These are phyloP conservation scores for Gentiana straminea DNA, from an alignment of 257 asterid genomes.

Conservation along the genomic window DNA sequence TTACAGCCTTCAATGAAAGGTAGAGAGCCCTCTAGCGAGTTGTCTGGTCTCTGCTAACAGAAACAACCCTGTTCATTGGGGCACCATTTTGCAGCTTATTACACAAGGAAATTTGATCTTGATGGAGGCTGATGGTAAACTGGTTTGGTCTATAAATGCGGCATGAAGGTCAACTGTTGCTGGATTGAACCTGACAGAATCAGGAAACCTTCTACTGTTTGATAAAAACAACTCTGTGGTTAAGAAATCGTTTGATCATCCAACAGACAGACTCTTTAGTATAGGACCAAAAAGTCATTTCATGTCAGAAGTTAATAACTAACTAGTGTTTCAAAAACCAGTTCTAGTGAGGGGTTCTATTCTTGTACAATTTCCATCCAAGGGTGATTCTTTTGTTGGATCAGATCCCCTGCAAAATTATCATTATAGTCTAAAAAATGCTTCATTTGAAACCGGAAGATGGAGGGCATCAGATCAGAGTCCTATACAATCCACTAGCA, in stretches of 20 bases:
- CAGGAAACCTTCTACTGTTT: slow-evolving; percentile 25
- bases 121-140: slow-evolving; percentile 21
- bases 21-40: slow-evolving; percentile 12
- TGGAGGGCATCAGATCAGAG: too few species aligned
- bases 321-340: slow-evolving; percentile 8
- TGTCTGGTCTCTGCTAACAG: slow-evolving; percentile 34
- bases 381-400: slow-evolving; percentile 7
- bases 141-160: slow-evolving; percentile 30
- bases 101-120: slow-evolving; percentile 18
- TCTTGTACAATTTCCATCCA: slow-evolving; percentile 1
- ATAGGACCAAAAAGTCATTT: slow-evolving; percentile 11
- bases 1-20: too few species aligned
- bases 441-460: slow-evolving; percentile 17
- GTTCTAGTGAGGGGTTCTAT: slow-evolving; percentile 9
- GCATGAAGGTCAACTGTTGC: slow-evolving; percentile 10
- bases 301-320: slow-evolving; percentile 16
- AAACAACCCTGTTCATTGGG: slow-evolving; percentile 10
- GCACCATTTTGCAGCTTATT: slow-evolving; percentile 23
- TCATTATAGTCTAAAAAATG: slow-evolving; percentile 11
- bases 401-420: slow-evolving; percentile 15
- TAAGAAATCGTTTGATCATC: slow-evolving; percentile 25
- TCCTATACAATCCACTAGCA: too few species aligned
- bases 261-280: slow-evolving; percentile 18
- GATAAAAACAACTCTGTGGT: slow-evolving; percentile 7
- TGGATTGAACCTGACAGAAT: slow-evolving; percentile 22